Evolutionary conservation across 495 filamentous ascomycete species (phyloP), one percentile per base, ranked within the genome.

Genomic region (Astrothelium macrocarpum): DNA sequence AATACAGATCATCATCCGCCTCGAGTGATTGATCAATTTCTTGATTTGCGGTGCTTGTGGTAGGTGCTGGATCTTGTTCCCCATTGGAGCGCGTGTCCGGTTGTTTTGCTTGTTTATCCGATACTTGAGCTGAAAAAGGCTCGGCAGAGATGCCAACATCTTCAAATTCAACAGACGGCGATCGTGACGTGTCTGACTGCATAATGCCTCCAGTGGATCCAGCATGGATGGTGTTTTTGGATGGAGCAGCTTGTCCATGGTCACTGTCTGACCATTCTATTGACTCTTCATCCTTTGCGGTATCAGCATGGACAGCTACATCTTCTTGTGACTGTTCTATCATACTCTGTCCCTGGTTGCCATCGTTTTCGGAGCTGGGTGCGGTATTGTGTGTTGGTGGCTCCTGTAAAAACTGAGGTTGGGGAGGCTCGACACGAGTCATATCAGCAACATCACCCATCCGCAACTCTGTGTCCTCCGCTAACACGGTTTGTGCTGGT

Each of bases 1-100:
- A 90, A 68, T 67, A 66, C 31, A 72, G 65, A 7, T 86, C 80
- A 75, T 67, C 72, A 53, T 76, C 74, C 1, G 71, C 75, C 11
- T 70, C 74, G 32, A 75, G 69, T 29, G 77, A 73, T 12, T 70
- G 67, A 0, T 71, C 65, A 32, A 29, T 53, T 39, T 68, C 59
- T 53, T 75, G 67, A 45, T 71, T 61, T 34, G 67, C 70, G 16
- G 64, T 49, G n/a, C 71, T 73, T 1, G 68, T 64, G 9, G 62
- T 58, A 25, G 72, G 74, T 12, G 67, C 61, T 20, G 62, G 42
- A 4, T 59, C n/a, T 0, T 58, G 64, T 34, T 62, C 49, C 25
- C 60, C 62, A 2, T 62, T 25, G 1, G 63, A 20, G 0, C 45
- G 26, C 0, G 49, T 58, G 18, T 66, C 66, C 25, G 49, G 11